Evolutionary conservation across 345 rosid genomes (phyloP).

Genomic region (Lenwebbia sp.): DNA sequence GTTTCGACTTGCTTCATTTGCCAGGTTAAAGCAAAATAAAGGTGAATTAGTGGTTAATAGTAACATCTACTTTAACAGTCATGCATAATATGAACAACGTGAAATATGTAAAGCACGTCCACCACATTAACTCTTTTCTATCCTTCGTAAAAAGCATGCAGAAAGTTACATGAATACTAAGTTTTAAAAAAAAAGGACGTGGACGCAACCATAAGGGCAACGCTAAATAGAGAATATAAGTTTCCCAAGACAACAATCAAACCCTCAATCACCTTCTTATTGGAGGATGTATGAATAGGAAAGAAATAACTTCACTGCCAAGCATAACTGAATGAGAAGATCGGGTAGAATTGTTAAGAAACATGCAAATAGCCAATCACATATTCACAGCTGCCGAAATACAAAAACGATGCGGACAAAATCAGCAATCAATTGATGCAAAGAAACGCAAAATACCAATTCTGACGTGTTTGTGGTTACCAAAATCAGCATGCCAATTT

Average conservation of each 20-base stretch:
- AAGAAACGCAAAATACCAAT: not conserved
- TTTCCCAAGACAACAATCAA: not conserved
- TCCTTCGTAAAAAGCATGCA: not conserved
- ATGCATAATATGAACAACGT: not conserved
- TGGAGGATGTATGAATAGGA: not conserved
- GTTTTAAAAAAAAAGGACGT: not conserved
- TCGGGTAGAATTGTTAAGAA: not conserved
- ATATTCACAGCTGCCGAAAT: not conserved
- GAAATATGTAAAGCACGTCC: not conserved
- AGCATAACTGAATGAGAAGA: not conserved
- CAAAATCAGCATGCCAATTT: not conserved
- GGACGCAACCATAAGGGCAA: not conserved
- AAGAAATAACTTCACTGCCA: not conserved
- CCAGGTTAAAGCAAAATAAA: not conserved
- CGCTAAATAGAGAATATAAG: not conserved
- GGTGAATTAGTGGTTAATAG: not conserved
- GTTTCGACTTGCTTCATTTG: constrained; percentile 53
- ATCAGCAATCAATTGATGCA: not conserved
- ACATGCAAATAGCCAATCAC: not conserved
- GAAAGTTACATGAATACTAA: not conserved
- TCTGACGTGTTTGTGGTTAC: not conserved
- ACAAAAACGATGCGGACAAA: not conserved
- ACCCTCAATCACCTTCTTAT: not conserved
- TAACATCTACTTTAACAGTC: not conserved
- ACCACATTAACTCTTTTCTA: not conserved